Evolutionary conservation across 2,329 filamentous ascomycete genomes (phyloP), one percentile per base, ranked within the genome.

Genomic region (Alternaria sp.): DNA sequence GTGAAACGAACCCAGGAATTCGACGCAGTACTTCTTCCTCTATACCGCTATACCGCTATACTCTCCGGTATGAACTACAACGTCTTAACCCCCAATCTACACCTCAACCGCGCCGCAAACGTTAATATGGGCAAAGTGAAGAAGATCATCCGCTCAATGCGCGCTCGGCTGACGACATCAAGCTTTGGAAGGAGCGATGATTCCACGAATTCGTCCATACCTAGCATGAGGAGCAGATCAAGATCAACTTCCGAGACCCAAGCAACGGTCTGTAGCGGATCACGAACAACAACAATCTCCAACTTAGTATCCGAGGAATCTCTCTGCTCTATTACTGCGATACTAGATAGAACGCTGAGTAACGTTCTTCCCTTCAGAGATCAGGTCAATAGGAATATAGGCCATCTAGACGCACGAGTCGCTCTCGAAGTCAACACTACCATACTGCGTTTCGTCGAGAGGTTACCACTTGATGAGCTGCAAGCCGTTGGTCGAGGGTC

Each of bases 381-480:
- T 6, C 22, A 6, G 14, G 40, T n/a, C 36, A 5, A 48, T 18
- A 12, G 14, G 16, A n/a, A 20, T 10, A 44, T 4, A 6, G 16
- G 10, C 3, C n/a, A 22, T n/a, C 22, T 52, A 5, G 25, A 49
- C n/a, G 27, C 54, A 20, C 49, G 22, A 1, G 50, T 41, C 49
- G 54, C 43, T 3, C 52, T 63, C 8, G 25, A 56, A 20, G 53
- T 55, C 44, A 59, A 63, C 20, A 34, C 60, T 25, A 59, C 64
- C 5, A 59, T 59, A 11, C 36, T 59, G 12, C 25, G 57, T 16
- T 49, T 61, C 8, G 50, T 16, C 2, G 38, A 46, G 40, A 56
- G 49, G 18, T 22, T 60, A 14, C 48, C 60, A 22, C 30, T 65
- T 11, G 52, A 60, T 20, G 44, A 54, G 9, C 34, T 51, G 20